Conservation (phyloP, 108 stramenopile species). For the Fragilaria crotonensis region DNA sequence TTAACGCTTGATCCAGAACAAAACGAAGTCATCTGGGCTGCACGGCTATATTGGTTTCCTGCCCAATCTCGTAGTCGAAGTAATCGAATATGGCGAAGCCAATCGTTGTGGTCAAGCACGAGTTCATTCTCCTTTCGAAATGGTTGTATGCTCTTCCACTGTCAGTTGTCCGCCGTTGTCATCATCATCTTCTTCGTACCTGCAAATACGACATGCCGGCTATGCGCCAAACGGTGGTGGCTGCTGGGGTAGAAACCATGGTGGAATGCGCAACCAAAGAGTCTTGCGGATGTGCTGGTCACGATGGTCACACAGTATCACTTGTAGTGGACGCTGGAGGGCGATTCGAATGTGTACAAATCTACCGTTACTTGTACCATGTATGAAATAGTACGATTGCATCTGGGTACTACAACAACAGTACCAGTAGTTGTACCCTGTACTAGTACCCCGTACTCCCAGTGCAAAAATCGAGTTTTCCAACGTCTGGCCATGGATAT, state of each 20-base stretch:
- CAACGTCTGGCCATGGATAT: too few species aligned
- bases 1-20: neutral
- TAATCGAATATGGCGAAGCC: constrained; percentile 1
- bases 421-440: too few species aligned
- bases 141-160: neutral
- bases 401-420: too few species aligned
- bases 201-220: constrained; percentile 90
- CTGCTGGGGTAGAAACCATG: constrained; percentile 13
- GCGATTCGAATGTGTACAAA: too few species aligned
- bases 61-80: neutral
- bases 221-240: constrained; percentile 86
- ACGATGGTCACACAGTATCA: too few species aligned
- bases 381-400: too few species aligned
- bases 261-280: neutral
- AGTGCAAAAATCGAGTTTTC: too few species aligned
- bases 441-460: too few species aligned
- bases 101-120: neutral
- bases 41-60: neutral
- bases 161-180: neutral
- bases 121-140: neutral
- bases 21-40: neutral
- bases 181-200: constrained; percentile 33
- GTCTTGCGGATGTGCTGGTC: too few species aligned
- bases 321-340: too few species aligned
- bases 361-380: too few species aligned